Percentiles rank a stretch among this genome's conserved stretches.
These are phyloP conservation scores for Paramecium tetraurelia DNA, from an alignment of 73 alveolate species.

Conservation along the genomic window DNA sequence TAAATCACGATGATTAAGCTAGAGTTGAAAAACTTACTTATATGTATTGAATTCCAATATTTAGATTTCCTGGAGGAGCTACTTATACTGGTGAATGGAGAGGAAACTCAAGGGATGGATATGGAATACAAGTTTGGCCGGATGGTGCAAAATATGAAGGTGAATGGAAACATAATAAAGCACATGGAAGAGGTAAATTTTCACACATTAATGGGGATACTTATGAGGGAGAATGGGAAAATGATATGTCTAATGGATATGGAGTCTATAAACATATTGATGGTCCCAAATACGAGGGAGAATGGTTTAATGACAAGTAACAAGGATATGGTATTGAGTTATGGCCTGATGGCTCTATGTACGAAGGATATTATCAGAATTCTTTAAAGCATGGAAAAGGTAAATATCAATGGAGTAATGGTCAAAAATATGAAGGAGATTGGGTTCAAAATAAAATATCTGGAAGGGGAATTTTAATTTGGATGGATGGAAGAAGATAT, in stretches of 20 bases:
- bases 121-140: slow-evolving; percentile 55
- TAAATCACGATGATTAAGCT: neutral
- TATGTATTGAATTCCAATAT: neutral
- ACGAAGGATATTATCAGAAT: slow-evolving; percentile 49
- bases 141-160: slow-evolving; percentile 66
- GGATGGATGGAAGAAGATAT: neutral
- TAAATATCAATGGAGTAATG: neutral
- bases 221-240: slow-evolving; percentile 68
- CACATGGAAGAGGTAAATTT: slow-evolving; percentile 69
- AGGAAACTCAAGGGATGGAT: slow-evolving; percentile 70
- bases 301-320: slow-evolving; percentile 56
- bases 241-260: slow-evolving; percentile 70
- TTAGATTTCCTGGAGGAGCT: slow-evolving; percentile 77
- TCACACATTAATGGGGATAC: slow-evolving; percentile 62
- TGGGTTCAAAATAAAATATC: neutral
- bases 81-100: slow-evolving; percentile 88
- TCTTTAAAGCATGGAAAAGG: slow-evolving; percentile 68
- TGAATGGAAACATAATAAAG: slow-evolving; percentile 64
- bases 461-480: neutral
- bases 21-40: neutral
- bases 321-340: slow-evolving; percentile 61
- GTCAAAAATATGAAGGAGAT: neutral
- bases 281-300: slow-evolving; percentile 63
- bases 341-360: slow-evolving; percentile 73
- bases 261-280: slow-evolving; percentile 56